Evolutionary conservation across 106 monocot species (phyloP).

Genomic region (Allium sativum): DNA sequence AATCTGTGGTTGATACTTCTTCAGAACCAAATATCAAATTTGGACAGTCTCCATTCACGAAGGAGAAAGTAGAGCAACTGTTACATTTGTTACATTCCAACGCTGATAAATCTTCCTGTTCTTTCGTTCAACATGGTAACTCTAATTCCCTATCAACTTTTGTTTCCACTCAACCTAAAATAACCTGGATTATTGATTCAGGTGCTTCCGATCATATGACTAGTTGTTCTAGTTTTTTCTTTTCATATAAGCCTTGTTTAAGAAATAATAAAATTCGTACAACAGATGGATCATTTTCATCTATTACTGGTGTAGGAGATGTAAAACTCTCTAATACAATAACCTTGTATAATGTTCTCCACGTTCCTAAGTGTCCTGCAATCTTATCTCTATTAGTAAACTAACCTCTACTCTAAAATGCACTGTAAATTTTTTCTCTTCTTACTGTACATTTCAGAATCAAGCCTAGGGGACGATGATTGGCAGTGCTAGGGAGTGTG

Average conservation of each 20-base stretch:
- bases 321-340: not conserved
- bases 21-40: not conserved
- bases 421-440: not conserved
- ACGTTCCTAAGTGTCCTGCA: constrained; percentile 1
- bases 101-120: not conserved
- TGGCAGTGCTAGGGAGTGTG: not conserved
- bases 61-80: not conserved
- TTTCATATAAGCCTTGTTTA: not conserved
- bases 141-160: not conserved
- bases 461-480: not conserved
- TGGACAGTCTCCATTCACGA: not conserved
- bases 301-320: not conserved
- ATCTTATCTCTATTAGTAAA: constrained; percentile 2
- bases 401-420: constrained; percentile 1
- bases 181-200: constrained; percentile 10
- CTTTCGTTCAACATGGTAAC: constrained; percentile 1
- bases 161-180: not conserved
- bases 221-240: not conserved
- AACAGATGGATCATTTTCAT: not conserved
- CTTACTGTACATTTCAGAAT: constrained; percentile 9
- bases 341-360: constrained; percentile 1
- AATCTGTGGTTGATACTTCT: not conserved
- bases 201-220: constrained; percentile 7
- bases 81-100: not conserved
- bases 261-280: constrained; percentile 1